Base-by-base conservation (phyloP, 2,329 filamentous ascomycete genomes). In the Drechslerella stenobrocha region DNA sequence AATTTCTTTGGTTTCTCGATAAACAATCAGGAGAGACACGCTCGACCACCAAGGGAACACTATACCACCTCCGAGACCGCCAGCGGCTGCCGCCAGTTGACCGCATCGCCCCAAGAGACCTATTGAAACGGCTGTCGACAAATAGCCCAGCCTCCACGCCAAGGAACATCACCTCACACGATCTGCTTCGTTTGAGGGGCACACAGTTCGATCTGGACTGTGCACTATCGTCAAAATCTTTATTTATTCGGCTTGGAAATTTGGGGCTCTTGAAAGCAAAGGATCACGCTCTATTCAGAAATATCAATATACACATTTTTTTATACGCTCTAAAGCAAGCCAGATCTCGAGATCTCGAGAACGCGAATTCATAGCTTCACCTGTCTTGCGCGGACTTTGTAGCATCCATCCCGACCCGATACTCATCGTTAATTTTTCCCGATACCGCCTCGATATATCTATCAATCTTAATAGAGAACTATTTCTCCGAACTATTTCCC, bases 1-100 rank as follows among this genome's bases (percentile, higher is more conserved):
- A 15, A 48, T 53, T 47, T 35, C 3, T 42, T 40, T 22, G 34
- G 9, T 13, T 51, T 58, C 24, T 18, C n/a, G 47, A 6, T 50
- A 56, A 44, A 37, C 24, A 9, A 48, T 24, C 26, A 45, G 53
- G 44, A 32, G 34, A 51, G 42, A 40, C 34, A 63, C 13, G 11
- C 15, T 37, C 11, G 34, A 13, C 3, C 15, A 5, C 11, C 11
- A 9, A 13, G 11, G 15, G 34, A 37, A 6, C 30, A 13, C 6
- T 32, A 6, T 6, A 6, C 13, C 30, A 32, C 30, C 13, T 6
- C 6, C 30, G 6, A 32, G 30, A 32, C 30, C 6, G 13, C 6
- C 34, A 37, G 3, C 34, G n/a, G n/a, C n/a, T n/a, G n/a, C n/a
- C n/a, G n/a, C n/a, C n/a, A n/a, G n/a, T n/a, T n/a, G n/a, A n/a